Conservation (phyloP, 805 yeast species). For the Saturnispora gosingensis region DNA sequence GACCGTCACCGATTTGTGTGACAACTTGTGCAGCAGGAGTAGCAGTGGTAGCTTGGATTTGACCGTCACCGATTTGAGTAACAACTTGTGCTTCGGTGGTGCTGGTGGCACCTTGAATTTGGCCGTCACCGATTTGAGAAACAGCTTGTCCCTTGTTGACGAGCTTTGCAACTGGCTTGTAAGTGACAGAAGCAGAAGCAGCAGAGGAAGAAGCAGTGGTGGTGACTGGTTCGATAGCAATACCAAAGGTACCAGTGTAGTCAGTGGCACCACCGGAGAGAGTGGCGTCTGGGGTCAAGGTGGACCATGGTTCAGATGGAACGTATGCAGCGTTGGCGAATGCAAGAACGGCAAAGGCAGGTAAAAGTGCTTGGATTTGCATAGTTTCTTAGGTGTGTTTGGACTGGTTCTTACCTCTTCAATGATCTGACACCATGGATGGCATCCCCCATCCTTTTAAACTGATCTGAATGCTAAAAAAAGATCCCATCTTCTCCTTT, state of each 20-base stretch:
- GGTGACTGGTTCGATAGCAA: conserved; percentile 53
- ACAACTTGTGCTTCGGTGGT: conserved; percentile 8
- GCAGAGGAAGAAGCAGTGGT: conserved; percentile 37
- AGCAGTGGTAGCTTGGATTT: conserved; percentile 33
- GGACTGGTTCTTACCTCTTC: neutral
- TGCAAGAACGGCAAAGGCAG: conserved; percentile 37
- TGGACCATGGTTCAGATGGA: conserved; percentile 61
- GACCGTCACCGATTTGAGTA: conserved; percentile 29
- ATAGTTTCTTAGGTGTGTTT: conserved; percentile 18
- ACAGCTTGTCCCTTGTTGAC: conserved; percentile 30
- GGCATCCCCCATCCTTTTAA: neutral
- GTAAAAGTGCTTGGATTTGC: conserved; percentile 34
- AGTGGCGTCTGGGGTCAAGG: conserved; percentile 53
- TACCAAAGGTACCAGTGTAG: conserved; percentile 55
- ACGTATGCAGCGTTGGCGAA: conserved; percentile 50
- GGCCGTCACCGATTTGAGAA: conserved; percentile 35
- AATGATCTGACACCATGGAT: neutral
- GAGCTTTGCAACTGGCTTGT: conserved; percentile 5
- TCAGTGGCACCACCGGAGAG: conserved; percentile 45
- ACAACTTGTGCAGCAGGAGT: conserved; percentile 18
- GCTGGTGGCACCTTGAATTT: conserved; percentile 13
- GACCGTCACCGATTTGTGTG: conserved; percentile 41
- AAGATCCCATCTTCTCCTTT: neutral
- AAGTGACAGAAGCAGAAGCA: neutral
- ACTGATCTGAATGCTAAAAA: neutral